phyloP scores from a whole-genome alignment of 2,329 filamentous ascomycete species.

The Pleomassaria siparia region DNA sequence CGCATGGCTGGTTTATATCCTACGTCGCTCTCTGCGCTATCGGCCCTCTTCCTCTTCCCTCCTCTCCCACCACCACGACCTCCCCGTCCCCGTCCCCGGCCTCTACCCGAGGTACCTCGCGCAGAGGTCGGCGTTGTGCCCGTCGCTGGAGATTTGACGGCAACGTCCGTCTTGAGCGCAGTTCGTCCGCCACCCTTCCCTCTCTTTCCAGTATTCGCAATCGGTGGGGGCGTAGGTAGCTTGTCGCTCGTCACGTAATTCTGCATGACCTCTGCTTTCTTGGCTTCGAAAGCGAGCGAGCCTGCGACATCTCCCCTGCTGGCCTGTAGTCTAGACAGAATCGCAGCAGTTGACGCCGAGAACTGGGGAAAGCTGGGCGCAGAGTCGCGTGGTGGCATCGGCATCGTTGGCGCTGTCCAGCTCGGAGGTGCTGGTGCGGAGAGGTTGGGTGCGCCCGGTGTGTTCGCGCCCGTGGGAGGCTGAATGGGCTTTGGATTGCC shows the following conservation, averaged over 20 bases:
- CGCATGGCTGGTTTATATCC: slow-evolving; percentile 13
- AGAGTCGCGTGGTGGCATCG: slow-evolving; percentile 18
- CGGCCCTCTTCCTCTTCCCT: slow-evolving; percentile 43
- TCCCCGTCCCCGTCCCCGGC: slow-evolving; percentile 40
- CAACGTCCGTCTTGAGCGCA: slow-evolving; percentile 33
- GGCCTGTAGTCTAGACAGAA: slow-evolving; percentile 43
- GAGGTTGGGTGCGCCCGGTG: background rate
- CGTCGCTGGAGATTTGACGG: slow-evolving; percentile 17
- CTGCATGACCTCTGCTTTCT: slow-evolving; percentile 49
- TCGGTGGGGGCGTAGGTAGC: slow-evolving; percentile 41
- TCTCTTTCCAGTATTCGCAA: slow-evolving; percentile 29
- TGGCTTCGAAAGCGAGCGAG: slow-evolving; percentile 48
- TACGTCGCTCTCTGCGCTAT: slow-evolving; percentile 41
- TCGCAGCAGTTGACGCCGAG: slow-evolving; percentile 45
- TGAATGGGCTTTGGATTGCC: slow-evolving; percentile 3
- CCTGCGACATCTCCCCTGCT: slow-evolving; percentile 38
- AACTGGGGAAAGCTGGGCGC: slow-evolving; percentile 35
- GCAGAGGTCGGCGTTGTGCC: slow-evolving; percentile 28
- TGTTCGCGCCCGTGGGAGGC: background rate
- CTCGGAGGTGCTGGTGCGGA: slow-evolving; percentile 17
- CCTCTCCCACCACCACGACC: slow-evolving; percentile 37
- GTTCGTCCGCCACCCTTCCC: slow-evolving; percentile 38
- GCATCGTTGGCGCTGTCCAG: slow-evolving; percentile 6
- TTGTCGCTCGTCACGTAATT: slow-evolving; percentile 50
- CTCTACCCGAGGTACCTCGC: slow-evolving; percentile 41